Evolutionary conservation across 2,329 filamentous ascomycete species (phyloP).

Genomic region (Lachnellula cervina): DNA sequence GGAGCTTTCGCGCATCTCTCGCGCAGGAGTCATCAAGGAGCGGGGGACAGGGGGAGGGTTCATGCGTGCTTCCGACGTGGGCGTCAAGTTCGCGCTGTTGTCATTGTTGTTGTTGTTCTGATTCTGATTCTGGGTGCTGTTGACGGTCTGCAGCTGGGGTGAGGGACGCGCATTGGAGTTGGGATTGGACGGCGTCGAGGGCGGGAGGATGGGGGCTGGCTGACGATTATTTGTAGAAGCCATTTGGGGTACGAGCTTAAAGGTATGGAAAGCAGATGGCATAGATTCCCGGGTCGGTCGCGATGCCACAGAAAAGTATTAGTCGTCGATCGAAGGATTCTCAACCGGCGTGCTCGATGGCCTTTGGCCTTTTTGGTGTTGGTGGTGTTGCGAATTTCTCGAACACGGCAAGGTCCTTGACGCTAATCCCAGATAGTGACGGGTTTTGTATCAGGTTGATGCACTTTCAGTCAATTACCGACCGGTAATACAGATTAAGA

Average conservation of each 20-base stretch:
- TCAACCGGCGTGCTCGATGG: no score
- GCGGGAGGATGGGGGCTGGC: conserved; percentile 24
- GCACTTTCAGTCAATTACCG: no score
- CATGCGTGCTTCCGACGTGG: conserved; percentile 27
- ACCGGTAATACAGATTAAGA: no score
- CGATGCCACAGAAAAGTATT: neutral
- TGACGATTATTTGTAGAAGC: conserved; percentile 22
- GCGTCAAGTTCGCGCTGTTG: conserved; percentile 21
- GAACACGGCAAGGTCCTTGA: no score
- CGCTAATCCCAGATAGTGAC: no score
- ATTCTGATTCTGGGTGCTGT: neutral
- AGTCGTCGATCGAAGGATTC: no score
- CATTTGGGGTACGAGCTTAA: conserved; percentile 29
- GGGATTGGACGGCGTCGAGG: conserved; percentile 20
- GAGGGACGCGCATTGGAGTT: conserved; percentile 18
- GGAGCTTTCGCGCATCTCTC: conserved; percentile 30
- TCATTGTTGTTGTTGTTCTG: conserved; percentile 14
- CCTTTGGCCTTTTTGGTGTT: no score
- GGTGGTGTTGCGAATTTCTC: no score
- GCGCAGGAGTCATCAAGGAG: conserved; percentile 27
- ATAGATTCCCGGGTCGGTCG: conserved; percentile 6
- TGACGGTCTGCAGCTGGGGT: conserved; percentile 6
- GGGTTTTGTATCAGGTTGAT: no score
- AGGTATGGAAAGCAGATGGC: conserved; percentile 30
- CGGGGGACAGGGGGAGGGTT: conserved; percentile 29